Conservation (phyloP, 371 early-diverging fungal genomes). For the Batrachochytrium dendrobatidis region DNA sequence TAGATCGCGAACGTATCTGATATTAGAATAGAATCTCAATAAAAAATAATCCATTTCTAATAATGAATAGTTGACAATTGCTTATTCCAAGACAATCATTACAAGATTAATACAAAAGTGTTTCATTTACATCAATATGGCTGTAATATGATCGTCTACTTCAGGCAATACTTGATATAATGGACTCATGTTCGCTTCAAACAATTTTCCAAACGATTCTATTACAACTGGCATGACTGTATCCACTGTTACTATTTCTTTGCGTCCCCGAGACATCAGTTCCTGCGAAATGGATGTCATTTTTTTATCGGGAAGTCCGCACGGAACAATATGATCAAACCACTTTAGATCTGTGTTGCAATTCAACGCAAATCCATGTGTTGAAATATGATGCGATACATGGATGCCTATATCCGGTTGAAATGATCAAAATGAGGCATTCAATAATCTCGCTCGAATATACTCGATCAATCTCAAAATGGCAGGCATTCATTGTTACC, state of each 20-base stretch:
- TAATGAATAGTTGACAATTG: no score
- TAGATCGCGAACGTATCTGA: no score
- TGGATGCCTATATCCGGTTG: conserved; percentile 64
- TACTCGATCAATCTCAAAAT: background rate
- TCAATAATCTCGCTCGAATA: background rate
- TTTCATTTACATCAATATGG: background rate
- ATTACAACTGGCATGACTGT: conserved; percentile 30
- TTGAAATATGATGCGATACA: conserved; percentile 79
- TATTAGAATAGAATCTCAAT: no score
- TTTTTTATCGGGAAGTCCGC: conserved; percentile 73
- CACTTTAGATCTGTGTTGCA: conserved; percentile 77
- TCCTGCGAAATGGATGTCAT: conserved; percentile 67
- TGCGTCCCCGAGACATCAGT: conserved; percentile 12
- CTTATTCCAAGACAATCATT: no score
- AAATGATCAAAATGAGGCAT: background rate
- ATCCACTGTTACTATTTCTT: conserved; percentile 13
- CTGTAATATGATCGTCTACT: background rate
- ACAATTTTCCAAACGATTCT: conserved; percentile 25
- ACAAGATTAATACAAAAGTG: no score
- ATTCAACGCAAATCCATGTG: conserved; percentile 91
- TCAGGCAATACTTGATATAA: conserved; percentile 17
- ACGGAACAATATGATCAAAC: conserved; percentile 86
- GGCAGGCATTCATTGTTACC: conserved; percentile 23
- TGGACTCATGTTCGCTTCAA: conserved; percentile 23
- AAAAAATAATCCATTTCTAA: no score